Base-by-base conservation (phyloP, 78 protist genomes). In the Pigoraptor vietnamica region DNA sequence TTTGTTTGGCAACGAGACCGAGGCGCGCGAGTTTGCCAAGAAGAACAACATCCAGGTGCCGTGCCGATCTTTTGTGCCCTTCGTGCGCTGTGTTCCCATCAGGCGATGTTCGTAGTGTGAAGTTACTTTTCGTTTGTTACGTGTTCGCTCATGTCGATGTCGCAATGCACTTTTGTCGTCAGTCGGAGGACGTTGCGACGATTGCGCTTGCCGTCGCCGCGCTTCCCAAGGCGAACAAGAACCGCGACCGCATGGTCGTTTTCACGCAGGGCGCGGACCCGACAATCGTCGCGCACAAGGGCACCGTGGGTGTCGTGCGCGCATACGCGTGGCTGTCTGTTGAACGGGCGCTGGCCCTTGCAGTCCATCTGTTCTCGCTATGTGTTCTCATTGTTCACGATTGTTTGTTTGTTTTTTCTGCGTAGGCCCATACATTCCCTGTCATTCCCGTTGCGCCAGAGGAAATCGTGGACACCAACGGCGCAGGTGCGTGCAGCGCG, bases 401-500 rank as follows among this genome's bases (percentile, higher is more conserved):
- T 35, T 39, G 2, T 40, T 23, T 88, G 67, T 67, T 21, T 6
- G 36, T 40, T 37, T 38, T 39, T 67, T 29, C 32, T 40, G 25
- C 81, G 23, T 9, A 1, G 32, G 24, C 48, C 9, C 1, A 23
- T 39, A 1, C 79, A 9, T 39, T 40, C 90, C 23, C 81, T 6
- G 2, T 88, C 33, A 0, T 29, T 89, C 79, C 10, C 37, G 67
- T 96, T 40, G 91, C 40, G 33, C 21, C 6, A 14, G 98, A 95
- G 67, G 55, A 94, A 32, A 95, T 99, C 37, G 97, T 98, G 81
- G 99, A 99, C 97, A 94, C 98, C 91, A 98, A 99, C 95, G 99
- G 99, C 10, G 99, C 99, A 6, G n/a, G n/a, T n/a, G n/a, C n/a
- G n/a, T n/a, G n/a, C n/a, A n/a, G n/a, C n/a, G n/a, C n/a, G n/a